Evolutionary conservation across 208 protist genomes (phyloP).

Genomic region (Blechomonas ayalai): DNA sequence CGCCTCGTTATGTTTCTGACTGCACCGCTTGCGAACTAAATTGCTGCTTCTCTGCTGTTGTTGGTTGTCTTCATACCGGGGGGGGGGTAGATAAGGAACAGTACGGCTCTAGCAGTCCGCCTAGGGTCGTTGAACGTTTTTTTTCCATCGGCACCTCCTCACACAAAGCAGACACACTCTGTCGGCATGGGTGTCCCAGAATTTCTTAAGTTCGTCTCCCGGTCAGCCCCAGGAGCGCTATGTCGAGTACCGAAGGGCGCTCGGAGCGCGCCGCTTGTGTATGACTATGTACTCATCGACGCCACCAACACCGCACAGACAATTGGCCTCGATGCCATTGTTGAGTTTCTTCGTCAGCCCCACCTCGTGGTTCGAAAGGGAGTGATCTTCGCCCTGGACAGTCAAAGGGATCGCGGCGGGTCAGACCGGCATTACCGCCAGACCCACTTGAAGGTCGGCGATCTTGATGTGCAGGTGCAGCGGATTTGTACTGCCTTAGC

Average conservation of each 20-base stretch:
- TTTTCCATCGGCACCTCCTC: neutral
- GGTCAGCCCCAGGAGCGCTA: constrained; percentile 50
- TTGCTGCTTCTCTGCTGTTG: too few species aligned
- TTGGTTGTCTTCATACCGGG: too few species aligned
- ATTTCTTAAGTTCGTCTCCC: constrained; percentile 74
- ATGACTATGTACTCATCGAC: constrained; percentile 82
- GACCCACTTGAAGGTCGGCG: constrained; percentile 44
- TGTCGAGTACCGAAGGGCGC: constrained; percentile 27
- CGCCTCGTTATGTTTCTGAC: too few species aligned
- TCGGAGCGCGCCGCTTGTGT: constrained; percentile 15
- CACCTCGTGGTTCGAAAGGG: constrained; percentile 27
- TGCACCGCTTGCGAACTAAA: too few species aligned
- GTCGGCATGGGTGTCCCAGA: constrained; percentile 74
- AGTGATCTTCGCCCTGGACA: constrained; percentile 76
- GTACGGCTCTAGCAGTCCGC: too few species aligned
- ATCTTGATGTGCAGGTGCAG: constrained; percentile 66
- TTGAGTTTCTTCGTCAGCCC: constrained; percentile 25
- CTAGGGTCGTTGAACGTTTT: too few species aligned
- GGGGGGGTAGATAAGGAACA: too few species aligned
- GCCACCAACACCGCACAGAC: constrained; percentile 79
- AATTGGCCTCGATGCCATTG: constrained; percentile 46
- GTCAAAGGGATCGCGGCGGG: constrained; percentile 55
- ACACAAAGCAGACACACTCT: constrained; percentile 1
- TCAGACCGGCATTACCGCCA: constrained; percentile 50
- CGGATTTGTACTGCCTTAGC: constrained; percentile 31